Conservation (phyloP, 1,139 yeast genomes). For the Debaryomyces udenii region DNA sequence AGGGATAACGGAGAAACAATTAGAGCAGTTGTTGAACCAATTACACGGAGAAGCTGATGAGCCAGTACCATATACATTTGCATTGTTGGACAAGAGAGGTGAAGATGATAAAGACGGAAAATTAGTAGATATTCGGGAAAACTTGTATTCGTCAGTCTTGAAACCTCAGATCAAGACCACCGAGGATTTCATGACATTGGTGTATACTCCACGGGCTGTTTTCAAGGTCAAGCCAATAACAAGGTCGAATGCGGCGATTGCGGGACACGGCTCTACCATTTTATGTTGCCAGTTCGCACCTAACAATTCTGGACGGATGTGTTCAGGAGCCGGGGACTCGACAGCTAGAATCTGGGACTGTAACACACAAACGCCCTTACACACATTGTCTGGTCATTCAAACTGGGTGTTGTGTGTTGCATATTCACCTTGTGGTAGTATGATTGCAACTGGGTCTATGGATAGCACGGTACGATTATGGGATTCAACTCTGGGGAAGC, state of each 20-base stretch:
- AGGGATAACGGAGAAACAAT: slow-evolving; percentile 78
- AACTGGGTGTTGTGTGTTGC: slow-evolving; percentile 96
- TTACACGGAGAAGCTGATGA: slow-evolving; percentile 70
- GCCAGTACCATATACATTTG: slow-evolving; percentile 87
- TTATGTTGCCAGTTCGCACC: slow-evolving; percentile 95
- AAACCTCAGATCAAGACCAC: slow-evolving; percentile 88
- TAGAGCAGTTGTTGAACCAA: slow-evolving; percentile 84
- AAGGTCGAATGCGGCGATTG: slow-evolving; percentile 86
- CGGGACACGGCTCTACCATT: slow-evolving; percentile 95
- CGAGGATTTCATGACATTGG: slow-evolving; percentile 89
- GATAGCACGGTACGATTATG: slow-evolving; percentile 86
- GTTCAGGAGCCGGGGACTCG: slow-evolving; percentile 95
- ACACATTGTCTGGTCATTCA: slow-evolving; percentile 79
- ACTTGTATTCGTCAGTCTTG: slow-evolving; percentile 75
- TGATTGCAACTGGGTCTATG: slow-evolving; percentile 96
- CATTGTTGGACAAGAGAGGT: slow-evolving; percentile 54
- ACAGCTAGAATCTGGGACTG: slow-evolving; percentile 99
- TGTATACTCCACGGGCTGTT: slow-evolving; percentile 93
- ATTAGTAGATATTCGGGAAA: slow-evolving; percentile 73
- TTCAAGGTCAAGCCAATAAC: slow-evolving; percentile 93
- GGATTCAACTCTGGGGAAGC: slow-evolving; percentile 78
- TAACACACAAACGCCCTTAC: slow-evolving; percentile 87
- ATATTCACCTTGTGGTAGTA: slow-evolving; percentile 90
- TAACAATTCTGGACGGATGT: slow-evolving; percentile 80
- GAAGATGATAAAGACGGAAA: slow-evolving; percentile 41